A percentile compares a stretch with the other conserved stretches of the same genome.
phyloP scores from a whole-genome alignment of 495 filamentous ascomycete genomes.

The Penicillium paxilli region DNA sequence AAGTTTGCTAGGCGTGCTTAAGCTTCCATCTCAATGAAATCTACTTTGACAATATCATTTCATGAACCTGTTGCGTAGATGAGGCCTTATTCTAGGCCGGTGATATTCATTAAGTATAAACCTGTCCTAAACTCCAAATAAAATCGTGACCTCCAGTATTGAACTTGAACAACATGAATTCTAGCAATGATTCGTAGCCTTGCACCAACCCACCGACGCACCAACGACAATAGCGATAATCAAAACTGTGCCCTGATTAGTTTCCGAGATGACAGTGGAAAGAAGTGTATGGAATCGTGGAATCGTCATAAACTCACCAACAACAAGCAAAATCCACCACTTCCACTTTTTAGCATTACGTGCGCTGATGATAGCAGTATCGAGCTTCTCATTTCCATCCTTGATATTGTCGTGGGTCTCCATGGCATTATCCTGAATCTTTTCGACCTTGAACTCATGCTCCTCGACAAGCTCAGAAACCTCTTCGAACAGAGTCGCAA shows the following conservation, averaged over 20 bases:
- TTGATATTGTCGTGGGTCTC: conserved; percentile 65
- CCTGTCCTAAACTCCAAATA: no score
- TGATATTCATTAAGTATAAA: neutral
- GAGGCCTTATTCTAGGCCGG: no score
- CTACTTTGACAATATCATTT: no score
- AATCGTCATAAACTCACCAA: conserved; percentile 49
- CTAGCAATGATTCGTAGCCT: conserved; percentile 6
- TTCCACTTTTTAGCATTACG: conserved; percentile 74
- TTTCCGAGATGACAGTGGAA: neutral
- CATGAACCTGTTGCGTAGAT: no score
- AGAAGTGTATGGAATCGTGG: neutral
- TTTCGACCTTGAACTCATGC: conserved; percentile 64
- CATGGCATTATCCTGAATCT: conserved; percentile 71
- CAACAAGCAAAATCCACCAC: conserved; percentile 81
- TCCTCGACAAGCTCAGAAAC: conserved; percentile 71
- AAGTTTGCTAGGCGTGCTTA: no score
- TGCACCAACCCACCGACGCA: conserved; percentile 18
- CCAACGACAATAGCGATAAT: conserved; percentile 33
- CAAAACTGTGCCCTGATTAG: conserved; percentile 17
- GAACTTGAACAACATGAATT: neutral
- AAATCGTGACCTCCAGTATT: no score
- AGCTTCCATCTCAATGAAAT: no score
- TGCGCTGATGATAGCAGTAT: conserved; percentile 65
- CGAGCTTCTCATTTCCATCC: conserved; percentile 68
- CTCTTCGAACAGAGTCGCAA: conserved; percentile 73